Evolutionary conservation across 192 early-diverging fungal species (phyloP).

Genomic region (Dispira simplex): DNA sequence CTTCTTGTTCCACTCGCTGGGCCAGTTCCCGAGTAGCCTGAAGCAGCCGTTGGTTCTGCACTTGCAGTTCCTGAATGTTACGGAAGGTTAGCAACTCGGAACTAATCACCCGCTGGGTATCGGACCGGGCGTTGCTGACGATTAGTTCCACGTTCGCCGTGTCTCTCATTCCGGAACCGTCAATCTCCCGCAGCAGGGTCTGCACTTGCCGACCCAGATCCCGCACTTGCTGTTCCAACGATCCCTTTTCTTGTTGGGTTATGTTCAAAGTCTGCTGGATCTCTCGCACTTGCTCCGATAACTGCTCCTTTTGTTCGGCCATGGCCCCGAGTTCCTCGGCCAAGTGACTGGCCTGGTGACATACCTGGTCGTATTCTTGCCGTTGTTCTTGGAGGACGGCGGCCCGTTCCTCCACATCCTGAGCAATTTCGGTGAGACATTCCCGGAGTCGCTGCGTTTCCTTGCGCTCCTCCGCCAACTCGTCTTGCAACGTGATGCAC

Average conservation of each 20-base stretch:
- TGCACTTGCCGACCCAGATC: slow-evolving; percentile 38
- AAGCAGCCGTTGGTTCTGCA: slow-evolving; percentile 44
- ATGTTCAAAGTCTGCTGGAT: slow-evolving; percentile 22
- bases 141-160: slow-evolving; percentile 2
- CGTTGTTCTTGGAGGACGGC: slow-evolving; percentile 41
- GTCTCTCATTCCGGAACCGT: slow-evolving; percentile 17
- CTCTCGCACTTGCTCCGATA: slow-evolving; percentile 14
- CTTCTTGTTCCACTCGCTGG: slow-evolving; percentile 30
- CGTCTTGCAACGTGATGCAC: slow-evolving; percentile 33
- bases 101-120: slow-evolving; percentile 32
- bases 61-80: slow-evolving; percentile 32
- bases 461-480: slow-evolving; percentile 23
- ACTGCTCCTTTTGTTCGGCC: slow-evolving; percentile 21
- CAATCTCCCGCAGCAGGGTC: slow-evolving; percentile 31
- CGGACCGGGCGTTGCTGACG: slow-evolving; percentile 12
- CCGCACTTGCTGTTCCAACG: slow-evolving; percentile 34
- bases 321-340: slow-evolving; percentile 27
- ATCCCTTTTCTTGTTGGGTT: slow-evolving; percentile 25
- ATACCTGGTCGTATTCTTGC: slow-evolving; percentile 31
- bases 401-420: slow-evolving; percentile 39
- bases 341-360: slow-evolving; percentile 31
- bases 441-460: slow-evolving; percentile 33
- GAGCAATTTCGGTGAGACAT: slow-evolving; percentile 36
- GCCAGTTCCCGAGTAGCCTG: slow-evolving; percentile 39
- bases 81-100: slow-evolving; percentile 34